These are phyloP conservation scores for Juglanconis oblonga DNA, from an alignment of 2,329 filamentous ascomycete species.

Conservation along the genomic window DNA sequence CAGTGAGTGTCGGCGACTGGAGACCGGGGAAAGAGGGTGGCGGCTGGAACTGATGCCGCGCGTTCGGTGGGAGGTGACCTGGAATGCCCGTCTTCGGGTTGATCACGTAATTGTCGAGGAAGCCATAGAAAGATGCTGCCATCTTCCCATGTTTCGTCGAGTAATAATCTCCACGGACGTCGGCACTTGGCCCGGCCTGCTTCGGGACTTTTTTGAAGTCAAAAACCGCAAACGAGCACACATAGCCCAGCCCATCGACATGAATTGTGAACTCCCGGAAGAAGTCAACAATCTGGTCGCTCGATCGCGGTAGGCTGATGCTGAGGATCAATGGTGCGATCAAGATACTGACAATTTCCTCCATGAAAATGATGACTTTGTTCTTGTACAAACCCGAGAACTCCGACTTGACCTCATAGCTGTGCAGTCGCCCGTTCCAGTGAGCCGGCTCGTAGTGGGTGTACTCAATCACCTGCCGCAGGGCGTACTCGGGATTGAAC, in stretches of 20 bases:
- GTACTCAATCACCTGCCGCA: conserved; percentile 86
- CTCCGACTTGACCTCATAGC: conserved; percentile 86
- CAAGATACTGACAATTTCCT: conserved; percentile 89
- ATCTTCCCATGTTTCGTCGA: conserved; percentile 96
- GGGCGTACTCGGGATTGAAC: conserved; percentile 86
- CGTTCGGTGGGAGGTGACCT: conserved; percentile 55
- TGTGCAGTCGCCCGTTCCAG: conserved; percentile 89
- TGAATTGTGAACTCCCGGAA: conserved; percentile 97
- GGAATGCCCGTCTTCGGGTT: conserved; percentile 68
- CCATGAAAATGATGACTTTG: conserved; percentile 85
- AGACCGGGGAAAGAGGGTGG: conserved; percentile 73
- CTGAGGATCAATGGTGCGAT: conserved; percentile 88
- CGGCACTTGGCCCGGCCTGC: conserved; percentile 43
- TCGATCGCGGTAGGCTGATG: conserved; percentile 81
- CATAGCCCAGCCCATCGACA: conserved; percentile 91
- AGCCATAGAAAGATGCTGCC: conserved; percentile 94
- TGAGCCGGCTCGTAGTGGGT: conserved; percentile 88
- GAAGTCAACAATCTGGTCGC: conserved; percentile 93
- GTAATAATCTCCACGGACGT: conserved; percentile 88
- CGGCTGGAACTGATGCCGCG: conserved; percentile 64
- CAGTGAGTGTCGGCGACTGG: conserved; percentile 57
- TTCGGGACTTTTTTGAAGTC: conserved; percentile 83
- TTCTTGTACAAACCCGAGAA: conserved; percentile 90
- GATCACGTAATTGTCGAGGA: conserved; percentile 85
- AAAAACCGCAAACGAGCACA: conserved; percentile 96